phyloP scores from a whole-genome alignment of 1,139 yeast genomes.

The Debaryomycetaceae sp. region DNA sequence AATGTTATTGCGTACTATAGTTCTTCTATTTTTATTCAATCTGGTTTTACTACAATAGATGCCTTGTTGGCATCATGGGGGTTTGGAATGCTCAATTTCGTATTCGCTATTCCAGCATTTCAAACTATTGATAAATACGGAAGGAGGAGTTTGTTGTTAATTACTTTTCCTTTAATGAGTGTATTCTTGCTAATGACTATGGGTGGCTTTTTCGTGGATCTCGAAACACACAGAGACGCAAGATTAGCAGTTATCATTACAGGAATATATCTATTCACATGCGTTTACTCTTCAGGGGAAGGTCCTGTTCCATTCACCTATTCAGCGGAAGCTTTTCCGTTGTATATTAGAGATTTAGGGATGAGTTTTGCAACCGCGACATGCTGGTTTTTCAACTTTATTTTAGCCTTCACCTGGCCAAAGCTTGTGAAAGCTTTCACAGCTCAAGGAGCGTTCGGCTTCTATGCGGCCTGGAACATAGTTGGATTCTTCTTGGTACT shows the following conservation, averaged over 20 bases:
- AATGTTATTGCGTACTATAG: slow-evolving; percentile 84
- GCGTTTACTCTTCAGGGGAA: slow-evolving; percentile 79
- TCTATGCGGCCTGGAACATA: slow-evolving; percentile 87
- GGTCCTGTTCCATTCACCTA: slow-evolving; percentile 91
- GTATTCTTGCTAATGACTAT: slow-evolving; percentile 68
- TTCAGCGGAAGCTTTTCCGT: slow-evolving; percentile 84
- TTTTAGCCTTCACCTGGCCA: slow-evolving; percentile 83
- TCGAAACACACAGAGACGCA: slow-evolving; percentile 33
- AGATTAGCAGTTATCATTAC: slow-evolving; percentile 62
- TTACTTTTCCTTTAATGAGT: slow-evolving; percentile 75
- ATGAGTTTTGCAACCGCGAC: slow-evolving; percentile 84
- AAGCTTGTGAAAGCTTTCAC: slow-evolving; percentile 56
- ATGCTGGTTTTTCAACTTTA: slow-evolving; percentile 81
- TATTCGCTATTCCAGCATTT: slow-evolving; percentile 81
- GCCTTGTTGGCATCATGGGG: slow-evolving; percentile 83
- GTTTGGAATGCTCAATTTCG: slow-evolving; percentile 75
- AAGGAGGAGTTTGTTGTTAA: slow-evolving; percentile 63
- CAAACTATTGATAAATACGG: slow-evolving; percentile 80
- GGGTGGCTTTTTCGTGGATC: slow-evolving; percentile 65
- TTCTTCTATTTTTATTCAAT: slow-evolving; percentile 65
- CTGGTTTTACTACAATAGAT: slow-evolving; percentile 58
- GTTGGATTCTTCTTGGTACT: slow-evolving; percentile 67
- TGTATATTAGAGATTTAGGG: slow-evolving; percentile 80
- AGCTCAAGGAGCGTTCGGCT: slow-evolving; percentile 82
- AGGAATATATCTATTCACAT: slow-evolving; percentile 72